These are phyloP conservation scores for Suhomyces wounanorum DNA, from an alignment of 1,139 yeast species.

Conservation along the genomic window DNA sequence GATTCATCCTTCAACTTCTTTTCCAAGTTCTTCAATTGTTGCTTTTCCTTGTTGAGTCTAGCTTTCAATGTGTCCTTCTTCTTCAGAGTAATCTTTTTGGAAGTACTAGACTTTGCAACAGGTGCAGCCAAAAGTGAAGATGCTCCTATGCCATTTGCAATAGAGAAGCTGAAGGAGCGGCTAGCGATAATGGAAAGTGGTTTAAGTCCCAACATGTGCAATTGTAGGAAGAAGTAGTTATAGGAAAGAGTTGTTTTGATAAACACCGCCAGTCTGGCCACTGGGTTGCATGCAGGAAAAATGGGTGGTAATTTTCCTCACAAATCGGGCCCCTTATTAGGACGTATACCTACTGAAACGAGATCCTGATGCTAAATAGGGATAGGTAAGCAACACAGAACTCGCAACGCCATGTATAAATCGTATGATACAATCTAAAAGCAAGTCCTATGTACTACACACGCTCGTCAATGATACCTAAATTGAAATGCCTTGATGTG, in stretches of 20 bases:
- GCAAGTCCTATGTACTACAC: not conserved
- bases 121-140: conserved; percentile 4
- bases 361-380: not conserved
- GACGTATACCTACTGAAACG: not conserved
- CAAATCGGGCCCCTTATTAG: not conserved
- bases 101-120: conserved; percentile 6
- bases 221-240: not conserved
- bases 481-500: too few relatives aligned
- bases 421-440: not conserved
- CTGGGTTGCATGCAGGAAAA: conserved; percentile 8
- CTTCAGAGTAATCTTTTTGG: conserved; percentile 13
- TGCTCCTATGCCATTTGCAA: conserved; percentile 1
- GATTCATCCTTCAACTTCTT: conserved; percentile 22
- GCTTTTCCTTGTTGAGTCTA: conserved; percentile 28
- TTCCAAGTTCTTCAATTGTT: conserved; percentile 23
- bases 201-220: conserved; percentile 4
- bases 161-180: conserved; percentile 5
- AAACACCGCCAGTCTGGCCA: conserved; percentile 1
- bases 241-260: conserved; percentile 7
- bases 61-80: conserved; percentile 16
- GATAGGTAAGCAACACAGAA: not conserved
- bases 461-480: too few relatives aligned
- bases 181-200: not conserved
- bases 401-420: not conserved
- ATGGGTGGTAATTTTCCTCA: not conserved